A percentile compares a stretch with the other conserved stretches of the same genome.
Conservation (phyloP, 2,329 filamentous ascomycete genomes). For the Huntiella abstrusa region DNA sequence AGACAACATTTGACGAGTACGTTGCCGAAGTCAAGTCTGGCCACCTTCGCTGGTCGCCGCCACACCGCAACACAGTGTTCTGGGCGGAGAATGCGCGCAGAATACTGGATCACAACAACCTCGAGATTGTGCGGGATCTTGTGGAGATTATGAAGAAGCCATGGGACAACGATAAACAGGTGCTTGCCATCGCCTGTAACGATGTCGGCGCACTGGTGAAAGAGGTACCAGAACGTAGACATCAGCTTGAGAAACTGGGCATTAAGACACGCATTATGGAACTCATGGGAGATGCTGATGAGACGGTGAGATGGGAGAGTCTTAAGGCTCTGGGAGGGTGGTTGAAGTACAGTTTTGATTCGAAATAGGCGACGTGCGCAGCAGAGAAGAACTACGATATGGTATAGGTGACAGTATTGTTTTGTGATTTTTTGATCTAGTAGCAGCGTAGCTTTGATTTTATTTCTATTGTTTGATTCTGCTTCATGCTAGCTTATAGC, state of each 20-base stretch:
- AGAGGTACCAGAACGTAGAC: conserved; percentile 69
- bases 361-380: conserved; percentile 12
- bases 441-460: conserved; percentile 2
- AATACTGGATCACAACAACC: conserved; percentile 69
- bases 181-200: conserved; percentile 82
- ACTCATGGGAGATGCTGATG: conserved; percentile 76
- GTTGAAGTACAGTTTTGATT: conserved; percentile 45
- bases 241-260: conserved; percentile 62
- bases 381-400: not conserved
- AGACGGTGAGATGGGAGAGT: conserved; percentile 84
- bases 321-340: conserved; percentile 56
- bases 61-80: conserved; percentile 70
- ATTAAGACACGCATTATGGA: conserved; percentile 82
- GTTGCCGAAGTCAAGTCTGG: conserved; percentile 70
- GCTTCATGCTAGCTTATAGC: not conserved
- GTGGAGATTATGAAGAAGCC: conserved; percentile 61
- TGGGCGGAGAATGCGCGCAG: conserved; percentile 82
- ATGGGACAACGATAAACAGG: conserved; percentile 70
- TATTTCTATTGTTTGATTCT: not conserved
- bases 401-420: not conserved
- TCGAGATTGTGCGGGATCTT: conserved; percentile 58
- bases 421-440: conserved; percentile 1
- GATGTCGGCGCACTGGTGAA: conserved; percentile 78
- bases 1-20: conserved; percentile 74
- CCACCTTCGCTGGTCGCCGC: conserved; percentile 81